Evolutionary conservation across 371 early-diverging fungal species (phyloP), one percentile per base, ranked within the genome.

Genomic region (Mortierella sp.): DNA sequence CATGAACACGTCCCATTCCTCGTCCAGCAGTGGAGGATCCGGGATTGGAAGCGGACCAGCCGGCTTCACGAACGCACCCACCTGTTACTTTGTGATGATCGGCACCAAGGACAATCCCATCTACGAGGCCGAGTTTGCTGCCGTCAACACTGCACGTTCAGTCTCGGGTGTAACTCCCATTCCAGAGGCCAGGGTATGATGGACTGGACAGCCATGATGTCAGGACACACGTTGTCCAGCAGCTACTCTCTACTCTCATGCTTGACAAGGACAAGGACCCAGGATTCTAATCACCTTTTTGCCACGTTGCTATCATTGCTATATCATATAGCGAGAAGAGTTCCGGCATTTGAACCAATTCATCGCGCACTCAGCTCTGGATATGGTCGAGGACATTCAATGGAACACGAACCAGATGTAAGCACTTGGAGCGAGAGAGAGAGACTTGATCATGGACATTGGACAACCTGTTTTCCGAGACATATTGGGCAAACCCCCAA

Each of bases 261-360:
- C n/a, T n/a, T n/a, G n/a, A n/a, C n/a, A n/a, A n/a, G n/a, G n/a
- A n/a, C n/a, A n/a, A n/a, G n/a, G n/a, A n/a, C n/a, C n/a, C n/a
- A n/a, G n/a, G n/a, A n/a, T 19, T 16, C 21, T 22, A 45, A 43
- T 12, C 21, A n/a, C n/a, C n/a, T n/a, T n/a, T n/a, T n/a, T n/a
- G n/a, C n/a, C n/a, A n/a, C n/a, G n/a, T n/a, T n/a, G n/a, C n/a
- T n/a, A n/a, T n/a, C 41, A 14, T 24, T 43, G 43, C 28, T 31
- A 50, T 57, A 13, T 45, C 19, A 29, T 25, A 9, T 76, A 90
- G 82, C 84, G 84, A 60, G 94, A 95, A 60, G 98, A 97, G 55
- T 86, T 88, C 71, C 88, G 91, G 54, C 96, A 96, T 78, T 79
- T 98, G 60, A 95, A 94, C 67, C 98, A 98, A 68, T 98, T 98